Conservation (phyloP, 1,139 yeast genomes). For the Schwanniomyces etchellsii region DNA sequence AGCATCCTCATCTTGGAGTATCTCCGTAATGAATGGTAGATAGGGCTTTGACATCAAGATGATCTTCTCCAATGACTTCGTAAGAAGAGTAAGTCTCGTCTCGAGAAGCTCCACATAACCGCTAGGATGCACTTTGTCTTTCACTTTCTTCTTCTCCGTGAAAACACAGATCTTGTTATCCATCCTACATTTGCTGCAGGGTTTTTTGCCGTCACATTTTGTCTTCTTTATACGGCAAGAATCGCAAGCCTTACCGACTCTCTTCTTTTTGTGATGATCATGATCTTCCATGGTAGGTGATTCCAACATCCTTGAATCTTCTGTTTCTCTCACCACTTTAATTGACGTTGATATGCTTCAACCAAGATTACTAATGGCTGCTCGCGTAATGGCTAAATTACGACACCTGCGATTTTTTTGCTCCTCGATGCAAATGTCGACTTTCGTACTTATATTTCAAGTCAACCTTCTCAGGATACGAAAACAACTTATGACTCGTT, state of each 20-base stretch:
- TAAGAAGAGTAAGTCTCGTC: constrained; percentile 57
- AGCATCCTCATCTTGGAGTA: constrained; percentile 8
- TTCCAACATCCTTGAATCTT: no score
- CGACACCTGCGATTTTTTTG: no score
- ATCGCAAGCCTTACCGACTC: constrained; percentile 82
- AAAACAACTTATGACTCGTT: no score
- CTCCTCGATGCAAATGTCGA: no score
- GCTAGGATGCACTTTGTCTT: constrained; percentile 56
- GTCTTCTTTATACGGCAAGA: constrained; percentile 72
- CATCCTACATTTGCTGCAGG: constrained; percentile 62
- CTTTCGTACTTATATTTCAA: no score
- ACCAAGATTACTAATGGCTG: no score
- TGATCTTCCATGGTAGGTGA: constrained; percentile 8
- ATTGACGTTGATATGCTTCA: no score
- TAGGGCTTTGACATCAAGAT: constrained; percentile 32
- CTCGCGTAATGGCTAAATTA: no score
- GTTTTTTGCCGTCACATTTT: constrained; percentile 73
- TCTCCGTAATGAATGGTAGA: constrained; percentile 23
- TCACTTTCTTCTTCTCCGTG: constrained; percentile 58
- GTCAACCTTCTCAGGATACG: no score
- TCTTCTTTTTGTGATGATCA: constrained; percentile 41
- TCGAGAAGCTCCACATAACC: constrained; percentile 71
- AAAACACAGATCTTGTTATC: constrained; percentile 76
- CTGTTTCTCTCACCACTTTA: no score
- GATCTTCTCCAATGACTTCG: constrained; percentile 46